phyloP scores from a whole-genome alignment of 2,329 filamentous ascomycete genomes.

The Macrophomina phaseolina region DNA sequence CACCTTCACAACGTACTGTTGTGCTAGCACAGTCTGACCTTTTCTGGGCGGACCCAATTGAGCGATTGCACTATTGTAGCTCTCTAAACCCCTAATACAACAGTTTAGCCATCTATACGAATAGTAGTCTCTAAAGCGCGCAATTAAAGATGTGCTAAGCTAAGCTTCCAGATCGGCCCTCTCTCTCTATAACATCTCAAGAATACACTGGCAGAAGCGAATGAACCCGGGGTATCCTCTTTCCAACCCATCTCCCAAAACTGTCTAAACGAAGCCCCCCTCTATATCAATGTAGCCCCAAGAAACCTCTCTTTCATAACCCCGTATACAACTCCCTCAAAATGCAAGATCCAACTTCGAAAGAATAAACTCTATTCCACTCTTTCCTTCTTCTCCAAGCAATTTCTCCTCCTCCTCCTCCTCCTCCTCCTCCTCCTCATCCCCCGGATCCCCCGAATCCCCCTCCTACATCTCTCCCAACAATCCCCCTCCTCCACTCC shows the following conservation, averaged over 20 bases:
- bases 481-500: slow-evolving; percentile 36
- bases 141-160: slow-evolving; percentile 6
- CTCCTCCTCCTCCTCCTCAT: neutral
- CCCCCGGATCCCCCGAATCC: neutral
- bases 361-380: neutral
- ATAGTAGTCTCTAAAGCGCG: neutral
- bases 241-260: neutral
- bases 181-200: slow-evolving; percentile 9
- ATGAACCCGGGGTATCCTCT: slow-evolving; percentile 18
- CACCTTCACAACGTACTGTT: neutral
- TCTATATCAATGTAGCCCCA: neutral
- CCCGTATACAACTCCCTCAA: neutral
- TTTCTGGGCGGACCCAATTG: no score
- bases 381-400: neutral
- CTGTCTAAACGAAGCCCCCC: neutral
- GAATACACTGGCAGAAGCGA: slow-evolving; percentile 6
- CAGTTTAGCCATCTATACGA: neutral
- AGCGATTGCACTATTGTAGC: no score
- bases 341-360: neutral
- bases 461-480: neutral
- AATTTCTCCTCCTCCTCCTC: neutral
- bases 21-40: no score
- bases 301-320: neutral
- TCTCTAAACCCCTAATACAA: neutral
- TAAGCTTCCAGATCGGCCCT: neutral